Percentiles rank a stretch among this genome's conserved stretches.
Conservation (phyloP, 176 grass and related monocot species). For the Oryza nivara region DNA sequence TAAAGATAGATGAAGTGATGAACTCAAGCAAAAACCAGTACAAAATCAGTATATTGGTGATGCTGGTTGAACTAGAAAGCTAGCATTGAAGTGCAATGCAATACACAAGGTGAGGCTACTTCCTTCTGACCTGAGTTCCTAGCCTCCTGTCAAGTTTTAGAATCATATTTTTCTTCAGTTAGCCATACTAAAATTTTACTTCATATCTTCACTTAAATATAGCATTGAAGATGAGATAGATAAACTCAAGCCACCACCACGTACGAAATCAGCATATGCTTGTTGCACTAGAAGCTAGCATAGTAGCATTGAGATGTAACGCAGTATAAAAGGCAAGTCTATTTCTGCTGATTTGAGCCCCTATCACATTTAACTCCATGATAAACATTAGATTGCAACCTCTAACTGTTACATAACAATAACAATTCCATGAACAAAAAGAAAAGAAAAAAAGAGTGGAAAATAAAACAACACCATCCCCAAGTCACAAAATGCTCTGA, state of each 20-base stretch:
- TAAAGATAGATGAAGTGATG: conserved; percentile 11
- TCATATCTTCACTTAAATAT: conserved; percentile 16
- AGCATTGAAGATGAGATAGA: conserved; percentile 8
- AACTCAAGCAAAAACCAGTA: conserved; percentile 3
- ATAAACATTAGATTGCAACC: conserved; percentile 41
- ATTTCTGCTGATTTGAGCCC: conserved; percentile 50
- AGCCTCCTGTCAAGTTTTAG: background rate
- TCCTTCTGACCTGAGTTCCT: conserved; percentile 17
- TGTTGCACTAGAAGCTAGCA: conserved; percentile 28
- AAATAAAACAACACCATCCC: conserved; percentile 41
- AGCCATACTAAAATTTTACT: conserved; percentile 2
- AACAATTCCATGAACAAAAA: conserved; percentile 27
- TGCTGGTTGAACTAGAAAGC: conserved; percentile 23
- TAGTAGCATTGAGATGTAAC: conserved; percentile 18
- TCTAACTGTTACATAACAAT: conserved; percentile 51
- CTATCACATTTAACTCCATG: conserved; percentile 46
- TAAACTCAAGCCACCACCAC: background rate
- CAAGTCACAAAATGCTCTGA: conserved; percentile 54
- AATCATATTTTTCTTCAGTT: background rate
- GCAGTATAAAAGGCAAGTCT: conserved; percentile 37
- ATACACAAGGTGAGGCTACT: conserved; percentile 43
- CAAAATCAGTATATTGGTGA: conserved; percentile 10
- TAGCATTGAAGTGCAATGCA: conserved; percentile 18
- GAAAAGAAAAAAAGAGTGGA: conserved; percentile 15
- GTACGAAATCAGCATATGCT: conserved; percentile 21